Evolutionary conservation across 164 flowering plant species (phyloP).

Genomic region (Vitis rotundifolia): DNA sequence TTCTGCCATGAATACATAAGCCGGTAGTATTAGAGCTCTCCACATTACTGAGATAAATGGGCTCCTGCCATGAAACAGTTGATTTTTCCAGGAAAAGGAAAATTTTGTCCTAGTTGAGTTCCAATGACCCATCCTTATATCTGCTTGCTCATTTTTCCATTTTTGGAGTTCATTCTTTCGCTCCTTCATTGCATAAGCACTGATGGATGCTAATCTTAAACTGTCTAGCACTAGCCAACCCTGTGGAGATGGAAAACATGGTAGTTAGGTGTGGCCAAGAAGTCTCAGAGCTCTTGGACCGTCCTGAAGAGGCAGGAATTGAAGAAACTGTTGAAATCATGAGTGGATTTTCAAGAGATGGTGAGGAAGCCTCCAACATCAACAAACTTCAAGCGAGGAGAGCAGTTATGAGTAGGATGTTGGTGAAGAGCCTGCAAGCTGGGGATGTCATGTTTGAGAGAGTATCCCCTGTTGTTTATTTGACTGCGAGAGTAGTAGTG

Average conservation of each 20-base stretch:
- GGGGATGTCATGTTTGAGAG: conserved; percentile 65
- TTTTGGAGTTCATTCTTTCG: no score
- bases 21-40: no score
- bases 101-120: no score
- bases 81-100: no score
- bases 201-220: conserved; percentile 1
- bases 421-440: conserved; percentile 73
- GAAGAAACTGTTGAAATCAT: conserved; percentile 61
- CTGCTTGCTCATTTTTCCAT: neutral
- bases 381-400: conserved; percentile 45
- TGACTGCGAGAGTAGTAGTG: conserved; percentile 66
- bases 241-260: conserved; percentile 50
- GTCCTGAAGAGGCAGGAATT: conserved; percentile 59
- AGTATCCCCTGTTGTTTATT: conserved; percentile 64
- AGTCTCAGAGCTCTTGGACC: conserved; percentile 54
- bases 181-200: no score
- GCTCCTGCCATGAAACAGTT: no score
- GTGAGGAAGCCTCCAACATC: conserved; percentile 13
- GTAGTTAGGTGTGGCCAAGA: conserved; percentile 31
- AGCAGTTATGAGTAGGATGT: conserved; percentile 55
- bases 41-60: no score
- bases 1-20: no score
- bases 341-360: conserved; percentile 20
- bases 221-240: conserved; percentile 22
- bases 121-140: neutral